These are phyloP conservation scores for Hagleromyces aurorensis DNA, from an alignment of 805 yeast genomes.

Conservation along the genomic window DNA sequence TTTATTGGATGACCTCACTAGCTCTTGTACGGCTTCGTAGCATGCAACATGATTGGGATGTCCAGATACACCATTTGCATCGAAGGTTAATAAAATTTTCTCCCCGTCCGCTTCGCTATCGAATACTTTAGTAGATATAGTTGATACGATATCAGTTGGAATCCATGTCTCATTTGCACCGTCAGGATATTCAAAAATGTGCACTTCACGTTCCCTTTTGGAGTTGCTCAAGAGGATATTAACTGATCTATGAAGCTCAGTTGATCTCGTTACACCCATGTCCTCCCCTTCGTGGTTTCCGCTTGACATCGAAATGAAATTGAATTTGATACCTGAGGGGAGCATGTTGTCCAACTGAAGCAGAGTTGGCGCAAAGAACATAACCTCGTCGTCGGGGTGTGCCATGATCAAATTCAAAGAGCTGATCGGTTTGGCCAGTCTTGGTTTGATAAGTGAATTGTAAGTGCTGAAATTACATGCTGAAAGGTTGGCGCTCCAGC, in stretches of 20 bases:
- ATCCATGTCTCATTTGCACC: conserved; percentile 67
- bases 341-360: conserved; percentile 17
- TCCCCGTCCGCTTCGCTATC: neutral
- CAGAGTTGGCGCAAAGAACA: conserved; percentile 80
- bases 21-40: conserved; percentile 38
- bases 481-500: no score
- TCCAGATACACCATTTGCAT: conserved; percentile 68
- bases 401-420: conserved; percentile 72
- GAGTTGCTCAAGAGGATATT: conserved; percentile 13
- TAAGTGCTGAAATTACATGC: no score
- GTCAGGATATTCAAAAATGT: conserved; percentile 46
- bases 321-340: conserved; percentile 29
- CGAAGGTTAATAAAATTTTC: conserved; percentile 60
- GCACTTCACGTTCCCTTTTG: conserved; percentile 7
- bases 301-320: conserved; percentile 60
- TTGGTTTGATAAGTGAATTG: no score
- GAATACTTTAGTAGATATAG: conserved; percentile 7
- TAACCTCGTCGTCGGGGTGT: conserved; percentile 97
- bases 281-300: conserved; percentile 77
- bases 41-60: conserved; percentile 83
- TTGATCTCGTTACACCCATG: conserved; percentile 52
- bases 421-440: no score
- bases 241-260: conserved; percentile 42
- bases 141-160: conserved; percentile 17
- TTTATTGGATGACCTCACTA: conserved; percentile 3